phyloP scores from a whole-genome alignment of 2,329 filamentous ascomycete species.

The Fusarium dlaminii region DNA sequence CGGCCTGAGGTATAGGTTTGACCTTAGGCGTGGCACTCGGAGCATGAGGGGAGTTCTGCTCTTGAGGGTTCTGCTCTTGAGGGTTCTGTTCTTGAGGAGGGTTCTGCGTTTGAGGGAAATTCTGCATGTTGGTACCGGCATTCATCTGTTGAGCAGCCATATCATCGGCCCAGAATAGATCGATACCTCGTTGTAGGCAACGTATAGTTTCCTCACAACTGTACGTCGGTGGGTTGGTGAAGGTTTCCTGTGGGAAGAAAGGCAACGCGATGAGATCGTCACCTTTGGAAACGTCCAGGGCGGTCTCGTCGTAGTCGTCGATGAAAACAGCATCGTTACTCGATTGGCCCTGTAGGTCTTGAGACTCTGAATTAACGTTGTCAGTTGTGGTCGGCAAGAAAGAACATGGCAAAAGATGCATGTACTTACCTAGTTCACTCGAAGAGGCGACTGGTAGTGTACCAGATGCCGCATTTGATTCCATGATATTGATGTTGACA shows the following conservation, averaged over 20 bases:
- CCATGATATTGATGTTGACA: background rate
- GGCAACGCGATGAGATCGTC: accelerated
- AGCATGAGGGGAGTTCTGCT: background rate
- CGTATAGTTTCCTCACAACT: background rate
- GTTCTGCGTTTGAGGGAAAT: background rate
- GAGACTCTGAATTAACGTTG: background rate
- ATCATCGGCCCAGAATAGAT: background rate
- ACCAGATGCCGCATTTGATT: background rate
- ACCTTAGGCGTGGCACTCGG: background rate
- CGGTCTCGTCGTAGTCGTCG: background rate
- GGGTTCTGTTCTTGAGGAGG: too few species aligned
- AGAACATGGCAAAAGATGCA: background rate
- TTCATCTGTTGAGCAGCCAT: background rate
- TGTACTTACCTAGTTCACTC: background rate
- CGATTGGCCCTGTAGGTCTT: background rate
- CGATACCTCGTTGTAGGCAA: background rate
- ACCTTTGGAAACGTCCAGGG: background rate
- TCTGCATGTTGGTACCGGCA: background rate
- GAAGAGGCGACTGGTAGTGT: background rate
- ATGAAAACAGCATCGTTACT: too few species aligned
- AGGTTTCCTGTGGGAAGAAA: background rate
- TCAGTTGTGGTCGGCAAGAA: background rate
- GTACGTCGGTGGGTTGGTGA: background rate
- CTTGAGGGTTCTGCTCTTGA: too few species aligned
- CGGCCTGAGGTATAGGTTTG: background rate